Evolutionary conservation across 2,329 filamentous ascomycete species (phyloP), one percentile per base, ranked within the genome.

Genomic region (Pyrenochaeta sp.): DNA sequence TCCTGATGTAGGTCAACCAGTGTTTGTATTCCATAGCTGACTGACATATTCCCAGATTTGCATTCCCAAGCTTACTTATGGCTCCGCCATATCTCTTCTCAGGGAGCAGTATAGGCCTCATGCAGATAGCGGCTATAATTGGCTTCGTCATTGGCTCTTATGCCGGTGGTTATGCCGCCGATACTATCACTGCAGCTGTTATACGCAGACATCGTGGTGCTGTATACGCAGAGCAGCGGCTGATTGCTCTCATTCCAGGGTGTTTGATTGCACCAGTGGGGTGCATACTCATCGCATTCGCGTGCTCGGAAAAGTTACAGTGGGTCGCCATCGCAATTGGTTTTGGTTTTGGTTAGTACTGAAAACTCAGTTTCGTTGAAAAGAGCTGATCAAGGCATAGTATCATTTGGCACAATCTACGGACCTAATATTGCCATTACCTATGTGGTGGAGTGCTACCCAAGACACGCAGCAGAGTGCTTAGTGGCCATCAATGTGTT

Each of bases 61-160:
- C 53, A 18, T 56, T 56, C 36, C 53, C 53, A 29, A 52, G 33
- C 30, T 18, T 56, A 2, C 49, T 52, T 2, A 43, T 49, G 36
- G 44, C 53, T 7, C 49, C 53, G n/a, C 49, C 53, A 4, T 52
- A 56, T 47, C 35, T 51, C 10, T 52, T 56, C 49, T 52, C 53
- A 9, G 11, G 43, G 4, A 49, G 14, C 20, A 44, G 45, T 5
- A 44, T 55, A 14, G 52, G 52, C 12, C 29, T 55, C 21, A 55
- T 55, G 41, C 41, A 55, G 17, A 39, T 55, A 14, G n/a, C 53
- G n/a, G 53, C 49, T 12, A 52, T 52, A 14, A 39, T 56, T 14
- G 53, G 44, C 4, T 52, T 56, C 20, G 27, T 51, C 23, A n/a
- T 49, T 23, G 53, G 48, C 29, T 56, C 49, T 36, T 56, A 49